These are phyloP conservation scores for Metarhizium robertsii DNA, from an alignment of 2,329 filamentous ascomycete genomes.

Conservation along the genomic window DNA sequence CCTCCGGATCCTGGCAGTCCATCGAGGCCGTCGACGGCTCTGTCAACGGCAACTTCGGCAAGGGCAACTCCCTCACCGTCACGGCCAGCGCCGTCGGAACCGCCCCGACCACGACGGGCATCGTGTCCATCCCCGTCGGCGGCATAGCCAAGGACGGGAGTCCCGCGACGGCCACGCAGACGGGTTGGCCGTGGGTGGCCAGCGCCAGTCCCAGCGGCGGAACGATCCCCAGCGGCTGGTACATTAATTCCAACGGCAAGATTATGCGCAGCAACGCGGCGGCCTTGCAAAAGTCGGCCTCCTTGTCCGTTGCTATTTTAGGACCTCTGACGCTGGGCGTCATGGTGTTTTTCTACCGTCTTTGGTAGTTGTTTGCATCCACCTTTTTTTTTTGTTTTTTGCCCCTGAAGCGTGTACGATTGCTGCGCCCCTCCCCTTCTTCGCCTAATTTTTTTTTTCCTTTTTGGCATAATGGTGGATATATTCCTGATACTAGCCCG, in stretches of 20 bases:
- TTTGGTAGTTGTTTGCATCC: neutral
- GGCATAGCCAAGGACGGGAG: constrained; percentile 51
- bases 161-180: constrained; percentile 44
- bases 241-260: constrained; percentile 69
- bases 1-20: constrained; percentile 68
- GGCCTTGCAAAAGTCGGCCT: constrained; percentile 4
- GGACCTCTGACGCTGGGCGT: constrained; percentile 17
- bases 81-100: constrained; percentile 52
- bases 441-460: neutral
- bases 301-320: constrained; percentile 12
- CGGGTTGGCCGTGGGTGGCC: constrained; percentile 61
- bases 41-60: constrained; percentile 59
- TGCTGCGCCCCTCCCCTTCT: too few species aligned
- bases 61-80: constrained; percentile 36
- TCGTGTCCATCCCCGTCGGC: constrained; percentile 60
- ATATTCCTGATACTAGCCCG: neutral
- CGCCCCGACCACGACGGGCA: constrained; percentile 51
- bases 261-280: constrained; percentile 59
- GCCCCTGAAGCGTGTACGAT: too few species aligned
- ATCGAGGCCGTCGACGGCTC: constrained; percentile 73
- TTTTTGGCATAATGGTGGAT: neutral
- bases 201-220: constrained; percentile 41
- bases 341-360: constrained; percentile 11
- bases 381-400: neutral
- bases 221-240: constrained; percentile 69